These are phyloP conservation scores for Lipomyces sp. DNA, from an alignment of 805 yeast species.

Conservation along the genomic window DNA sequence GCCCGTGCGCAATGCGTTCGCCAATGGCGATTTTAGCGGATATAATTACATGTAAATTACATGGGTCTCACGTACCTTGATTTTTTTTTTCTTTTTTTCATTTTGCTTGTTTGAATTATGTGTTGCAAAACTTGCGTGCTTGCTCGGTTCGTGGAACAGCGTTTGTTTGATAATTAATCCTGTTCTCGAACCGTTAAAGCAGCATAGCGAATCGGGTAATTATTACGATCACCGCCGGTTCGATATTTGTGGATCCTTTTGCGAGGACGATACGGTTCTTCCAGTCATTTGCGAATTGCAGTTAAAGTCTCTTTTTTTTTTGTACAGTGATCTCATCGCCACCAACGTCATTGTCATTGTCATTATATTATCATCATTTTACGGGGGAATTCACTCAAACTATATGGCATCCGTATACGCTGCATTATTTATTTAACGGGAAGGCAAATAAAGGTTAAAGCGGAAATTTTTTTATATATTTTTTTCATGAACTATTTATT, in stretches of 20 bases:
- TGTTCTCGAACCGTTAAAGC: background rate
- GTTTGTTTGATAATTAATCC: background rate
- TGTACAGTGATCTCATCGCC: conserved; percentile 4
- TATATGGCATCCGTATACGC: background rate
- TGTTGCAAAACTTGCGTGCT: background rate
- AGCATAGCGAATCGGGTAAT: background rate
- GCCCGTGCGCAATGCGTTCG: conserved; percentile 8
- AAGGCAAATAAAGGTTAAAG: conserved; percentile 2
- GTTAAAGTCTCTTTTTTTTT: background rate
- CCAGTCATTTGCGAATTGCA: background rate
- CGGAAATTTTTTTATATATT: background rate
- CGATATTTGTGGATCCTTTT: conserved; percentile 4
- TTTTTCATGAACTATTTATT: background rate
- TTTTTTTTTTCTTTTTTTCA: conserved; percentile 3
- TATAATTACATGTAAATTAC: conserved; percentile 24
- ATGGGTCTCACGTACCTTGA: background rate
- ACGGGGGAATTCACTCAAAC: background rate
- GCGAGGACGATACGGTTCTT: background rate
- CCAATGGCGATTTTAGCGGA: conserved; percentile 18
- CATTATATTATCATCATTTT: background rate
- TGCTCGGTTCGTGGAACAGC: background rate
- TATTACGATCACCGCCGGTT: background rate
- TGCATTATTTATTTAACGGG: conserved; percentile 3
- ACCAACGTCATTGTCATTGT: background rate
- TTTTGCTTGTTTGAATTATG: conserved; percentile 1